A percentile compares a stretch with the other conserved stretches of the same genome.
phyloP scores from a whole-genome alignment of 345 rosid species.

The Populus tremula region DNA sequence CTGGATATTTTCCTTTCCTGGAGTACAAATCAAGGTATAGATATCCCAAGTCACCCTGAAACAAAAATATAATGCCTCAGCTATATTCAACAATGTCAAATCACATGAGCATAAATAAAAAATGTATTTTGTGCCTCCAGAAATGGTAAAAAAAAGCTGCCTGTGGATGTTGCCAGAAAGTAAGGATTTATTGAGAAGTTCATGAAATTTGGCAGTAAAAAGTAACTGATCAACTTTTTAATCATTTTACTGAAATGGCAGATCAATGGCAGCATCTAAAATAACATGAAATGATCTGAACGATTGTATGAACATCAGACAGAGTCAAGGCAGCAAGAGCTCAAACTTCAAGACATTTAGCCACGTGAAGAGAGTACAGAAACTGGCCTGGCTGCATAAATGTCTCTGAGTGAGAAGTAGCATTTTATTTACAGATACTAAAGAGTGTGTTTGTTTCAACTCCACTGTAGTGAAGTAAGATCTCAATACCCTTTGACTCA shows the following conservation, averaged over 20 bases:
- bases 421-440: no score
- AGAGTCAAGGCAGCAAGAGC: no score
- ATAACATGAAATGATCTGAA: background rate
- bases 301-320: no score
- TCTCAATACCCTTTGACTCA: background rate
- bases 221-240: background rate
- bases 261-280: background rate
- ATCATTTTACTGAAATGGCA: background rate
- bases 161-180: background rate
- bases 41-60: conserved; percentile 89
- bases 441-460: no score
- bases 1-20: conserved; percentile 84
- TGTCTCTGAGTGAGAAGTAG: no score
- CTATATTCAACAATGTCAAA: background rate
- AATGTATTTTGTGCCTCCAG: background rate
- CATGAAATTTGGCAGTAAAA: background rate
- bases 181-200: background rate
- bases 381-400: no score
- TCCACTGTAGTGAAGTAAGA: background rate
- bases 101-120: background rate
- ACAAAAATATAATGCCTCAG: conserved; percentile 8
- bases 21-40: conserved; percentile 85
- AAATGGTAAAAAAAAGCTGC: background rate
- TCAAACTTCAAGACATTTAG: background rate
- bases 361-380: no score